Conservation (phyloP, 2,329 filamentous ascomycete species). For the Venturia asperata region DNA sequence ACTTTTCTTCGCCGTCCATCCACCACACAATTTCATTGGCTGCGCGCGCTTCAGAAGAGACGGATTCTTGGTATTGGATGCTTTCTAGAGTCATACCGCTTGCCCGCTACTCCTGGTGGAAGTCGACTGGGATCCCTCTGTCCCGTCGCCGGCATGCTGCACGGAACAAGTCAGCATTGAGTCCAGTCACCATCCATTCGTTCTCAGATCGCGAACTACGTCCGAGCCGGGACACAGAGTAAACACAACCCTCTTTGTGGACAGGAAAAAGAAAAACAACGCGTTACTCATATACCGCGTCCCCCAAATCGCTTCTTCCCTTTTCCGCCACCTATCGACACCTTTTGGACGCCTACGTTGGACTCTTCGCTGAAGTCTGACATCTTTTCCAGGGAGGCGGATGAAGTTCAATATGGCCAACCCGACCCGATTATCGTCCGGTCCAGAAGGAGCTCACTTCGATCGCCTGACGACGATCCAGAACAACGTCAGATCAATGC, state of each 20-base stretch:
- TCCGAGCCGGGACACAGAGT: slow-evolving; percentile 7
- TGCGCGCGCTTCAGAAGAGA: not conserved
- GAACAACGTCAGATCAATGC: slow-evolving; percentile 6
- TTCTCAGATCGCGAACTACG: slow-evolving; percentile 5
- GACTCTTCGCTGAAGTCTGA: not conserved
- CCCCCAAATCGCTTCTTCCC: not conserved
- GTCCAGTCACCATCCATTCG: slow-evolving; percentile 1
- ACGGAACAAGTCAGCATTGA: not conserved
- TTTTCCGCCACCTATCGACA: not conserved
- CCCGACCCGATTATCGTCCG: not conserved
- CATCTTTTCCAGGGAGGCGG: no score
- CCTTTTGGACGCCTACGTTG: not conserved
- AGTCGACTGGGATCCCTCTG: not conserved
- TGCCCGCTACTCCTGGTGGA: not conserved
- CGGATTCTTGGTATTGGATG: not conserved
- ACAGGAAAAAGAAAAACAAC: not conserved
- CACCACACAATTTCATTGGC: not conserved
- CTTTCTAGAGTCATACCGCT: slow-evolving; percentile 9
- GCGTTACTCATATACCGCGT: slow-evolving; percentile 4
- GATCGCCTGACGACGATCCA: slow-evolving; percentile 13
- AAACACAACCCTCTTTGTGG: not conserved
- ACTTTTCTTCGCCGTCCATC: not conserved
- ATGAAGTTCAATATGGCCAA: slow-evolving; percentile 7
- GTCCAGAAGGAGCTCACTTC: not conserved
- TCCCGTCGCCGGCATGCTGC: slow-evolving; percentile 9